Percentiles rank a stretch among this genome's conserved stretches.
phyloP scores from a whole-genome alignment of 768 basidiomycete genomes.

The Macrocybe gigantea region DNA sequence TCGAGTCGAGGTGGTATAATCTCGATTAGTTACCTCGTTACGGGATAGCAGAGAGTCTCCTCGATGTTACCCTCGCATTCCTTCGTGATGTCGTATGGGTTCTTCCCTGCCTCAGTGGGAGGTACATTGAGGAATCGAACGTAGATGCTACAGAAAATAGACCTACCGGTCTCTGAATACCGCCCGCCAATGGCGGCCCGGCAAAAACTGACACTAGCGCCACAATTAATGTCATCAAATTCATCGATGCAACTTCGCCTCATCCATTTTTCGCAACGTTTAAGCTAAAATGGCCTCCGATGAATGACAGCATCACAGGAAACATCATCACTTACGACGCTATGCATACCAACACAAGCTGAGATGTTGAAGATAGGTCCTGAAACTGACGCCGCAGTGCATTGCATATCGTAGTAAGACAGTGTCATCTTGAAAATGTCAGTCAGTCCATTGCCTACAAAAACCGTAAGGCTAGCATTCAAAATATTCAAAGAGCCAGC shows the following conservation, averaged over 20 bases:
- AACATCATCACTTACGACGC: constrained; percentile 33
- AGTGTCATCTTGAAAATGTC: constrained; percentile 41
- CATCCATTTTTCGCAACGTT: constrained; percentile 58
- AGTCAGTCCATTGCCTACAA: constrained; percentile 58
- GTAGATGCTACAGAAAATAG: neutral
- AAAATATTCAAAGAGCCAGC: constrained; percentile 12
- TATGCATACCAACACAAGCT: constrained; percentile 55
- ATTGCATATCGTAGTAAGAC: constrained; percentile 45
- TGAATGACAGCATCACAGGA: neutral
- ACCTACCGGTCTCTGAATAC: constrained; percentile 34
- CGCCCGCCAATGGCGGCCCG: constrained; percentile 38
- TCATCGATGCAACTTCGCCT: constrained; percentile 51
- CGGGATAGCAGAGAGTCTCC: constrained; percentile 54
- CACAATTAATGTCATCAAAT: constrained; percentile 62
- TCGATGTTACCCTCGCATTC: constrained; percentile 43
- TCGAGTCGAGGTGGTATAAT: neutral
- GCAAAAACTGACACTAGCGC: constrained; percentile 61
- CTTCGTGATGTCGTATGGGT: constrained; percentile 68
- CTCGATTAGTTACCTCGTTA: constrained; percentile 26
- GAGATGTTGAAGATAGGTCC: constrained; percentile 24
- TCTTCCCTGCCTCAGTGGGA: constrained; percentile 25
- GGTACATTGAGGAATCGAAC: neutral
- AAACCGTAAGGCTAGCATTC: neutral
- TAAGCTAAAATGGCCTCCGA: constrained; percentile 34
- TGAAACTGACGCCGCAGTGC: constrained; percentile 40